A percentile compares a stretch with the other conserved stretches of the same genome.
These are phyloP conservation scores for Sesbania bispinosa DNA, from an alignment of 306 rosid genomes.

Conservation along the genomic window DNA sequence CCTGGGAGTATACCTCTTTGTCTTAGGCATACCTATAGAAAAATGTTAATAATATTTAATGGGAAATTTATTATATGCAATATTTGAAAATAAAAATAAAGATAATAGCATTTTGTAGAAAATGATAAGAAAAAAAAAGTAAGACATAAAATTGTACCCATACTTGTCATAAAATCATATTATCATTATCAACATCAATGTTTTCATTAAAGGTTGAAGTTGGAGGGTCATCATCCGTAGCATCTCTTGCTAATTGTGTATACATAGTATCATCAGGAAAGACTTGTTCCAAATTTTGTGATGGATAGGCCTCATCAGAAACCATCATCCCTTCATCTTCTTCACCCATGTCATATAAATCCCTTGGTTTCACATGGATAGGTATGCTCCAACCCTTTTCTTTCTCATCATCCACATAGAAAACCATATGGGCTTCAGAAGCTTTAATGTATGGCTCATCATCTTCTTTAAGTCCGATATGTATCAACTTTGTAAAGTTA, in stretches of 20 bases:
- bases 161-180: neutral
- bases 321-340: no score
- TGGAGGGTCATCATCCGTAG: neutral
- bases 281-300: neutral
- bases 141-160: neutral
- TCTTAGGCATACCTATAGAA: no score
- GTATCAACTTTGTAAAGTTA: neutral
- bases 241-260: neutral
- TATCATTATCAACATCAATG: neutral
- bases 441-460: neutral
- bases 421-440: neutral
- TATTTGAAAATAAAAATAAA: no score
- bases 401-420: neutral
- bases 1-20: no score
- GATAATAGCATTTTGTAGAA: no score
- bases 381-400: neutral
- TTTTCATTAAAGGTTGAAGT: neutral
- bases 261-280: neutral
- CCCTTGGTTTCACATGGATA: neutral
- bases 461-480: neutral
- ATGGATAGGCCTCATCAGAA: neutral
- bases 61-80: no score
- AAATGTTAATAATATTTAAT: no score
- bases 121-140: no score
- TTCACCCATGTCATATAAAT: neutral